Evolutionary conservation across 768 basidiomycete species (phyloP), one percentile per base, ranked within the genome.

Genomic region (Pluteus cervinus): DNA sequence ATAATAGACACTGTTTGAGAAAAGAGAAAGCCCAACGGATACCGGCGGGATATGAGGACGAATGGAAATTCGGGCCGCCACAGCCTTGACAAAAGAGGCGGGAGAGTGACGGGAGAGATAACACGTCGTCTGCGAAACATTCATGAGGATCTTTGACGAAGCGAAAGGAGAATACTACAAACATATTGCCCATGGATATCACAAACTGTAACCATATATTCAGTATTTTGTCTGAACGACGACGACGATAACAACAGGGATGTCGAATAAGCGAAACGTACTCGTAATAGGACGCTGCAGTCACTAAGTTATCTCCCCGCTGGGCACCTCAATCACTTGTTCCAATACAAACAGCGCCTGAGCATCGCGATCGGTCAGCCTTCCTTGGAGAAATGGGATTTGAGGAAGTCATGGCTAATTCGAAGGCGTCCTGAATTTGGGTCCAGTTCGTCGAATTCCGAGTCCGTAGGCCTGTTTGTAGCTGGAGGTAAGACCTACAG

Each of bases 151-250:
- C 36, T 26, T 21, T 16, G 16, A 6, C 7, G 4, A n/a, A 4
- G 25, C 24, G 15, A 7, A 4, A 31, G 9, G n/a, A 25, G 21
- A 24, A 32, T 4, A 38, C 50, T 46, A 24, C 56, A 55, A 66
- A 92, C 91, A 60, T 90, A 97, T 84, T 97, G 92, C 8, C 92
- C 92, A 51, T 97, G 92, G 33, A 97, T 90, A 66, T 97, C 92
- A 54, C 91, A 94, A 46, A 97, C 91, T 92, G 50, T n/a, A n/a
- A n/a, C n/a, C 18, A 14, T 21, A 21, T 11, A 21, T 22, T 39
- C 20, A 31, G 26, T 31, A 16, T 36, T 42, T 14, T 24, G 43
- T 15, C 24, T 30, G 22, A 33, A 20, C 29, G 17, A 25, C 32
- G 35, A n/a, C 22, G 35, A 41, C 18, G 36, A 24, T 15, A 21